Base-by-base conservation (phyloP, 768 basidiomycete genomes). In the Suillus subluteus region DNA sequence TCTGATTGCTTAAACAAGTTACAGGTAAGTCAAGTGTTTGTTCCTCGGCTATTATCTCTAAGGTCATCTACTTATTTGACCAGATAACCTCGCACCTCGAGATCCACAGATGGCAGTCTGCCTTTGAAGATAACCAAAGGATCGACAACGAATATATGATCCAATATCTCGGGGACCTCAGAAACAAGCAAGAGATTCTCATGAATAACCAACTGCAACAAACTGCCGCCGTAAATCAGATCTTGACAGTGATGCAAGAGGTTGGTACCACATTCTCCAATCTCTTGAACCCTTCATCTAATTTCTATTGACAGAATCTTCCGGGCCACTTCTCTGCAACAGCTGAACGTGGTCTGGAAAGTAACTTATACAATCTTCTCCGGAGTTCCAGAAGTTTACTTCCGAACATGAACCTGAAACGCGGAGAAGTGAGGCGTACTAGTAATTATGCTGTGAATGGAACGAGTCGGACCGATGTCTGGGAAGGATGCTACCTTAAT, bases 401-500 rank as follows among this genome's bases (percentile, higher is more conserved):
- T 63, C 85, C 85, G 0, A 79, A 87, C 37, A 79, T 84, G 66
- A 75, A 87, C 67, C 78, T 88, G 40, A 75, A 80, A 63, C 80
- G 81, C 6, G 86, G 86, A 6, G 87, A 88, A 73, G 87, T 87
- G 12, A 75, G 74, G n/a, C 79, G 84, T 66, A 74, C 84, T 37
- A 82, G 84, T n/a, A 74, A 81, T 26, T 82, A 82, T 61, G 85
- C 87, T 9, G 81, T 86, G 50, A 82, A 82, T 54, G 85, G 85
- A 37, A 85, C 82, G 16, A 79, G 81, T 12, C 81, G 82, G 4
- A 86, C 86, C 79, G 87, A 86, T 73, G 82, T 86, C 54, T 80
- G 80, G 80, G 85, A 87, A 72, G 87, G 87, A 4, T 32, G 83
- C 13, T 88, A 86, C 75, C 79, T 88, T 1, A 78, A 79, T 35